Evolutionary conservation across 2,329 filamentous ascomycete species (phyloP).

Genomic region (Proliferodiscus dingleyae): DNA sequence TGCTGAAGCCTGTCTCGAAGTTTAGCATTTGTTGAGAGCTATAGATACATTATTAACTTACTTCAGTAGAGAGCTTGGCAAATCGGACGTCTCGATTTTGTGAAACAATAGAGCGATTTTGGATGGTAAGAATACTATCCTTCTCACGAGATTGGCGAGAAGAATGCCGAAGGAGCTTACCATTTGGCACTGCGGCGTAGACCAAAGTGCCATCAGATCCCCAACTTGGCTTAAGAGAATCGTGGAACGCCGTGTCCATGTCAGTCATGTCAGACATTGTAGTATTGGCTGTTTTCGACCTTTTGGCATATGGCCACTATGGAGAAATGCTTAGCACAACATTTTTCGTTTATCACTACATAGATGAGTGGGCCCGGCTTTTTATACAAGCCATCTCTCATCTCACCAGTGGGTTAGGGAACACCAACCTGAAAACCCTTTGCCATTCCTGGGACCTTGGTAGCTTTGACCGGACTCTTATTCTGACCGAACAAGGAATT

Average conservation of each 20-base stretch:
- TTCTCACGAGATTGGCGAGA: constrained; percentile 25
- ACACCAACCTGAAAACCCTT: constrained; percentile 89
- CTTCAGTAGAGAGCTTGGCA: constrained; percentile 56
- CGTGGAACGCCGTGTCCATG: constrained; percentile 62
- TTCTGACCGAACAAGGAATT: constrained; percentile 82
- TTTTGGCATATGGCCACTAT: constrained; percentile 85
- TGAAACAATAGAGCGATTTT: constrained; percentile 55
- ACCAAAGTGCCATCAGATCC: constrained; percentile 69
- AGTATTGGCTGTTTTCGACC: constrained; percentile 61
- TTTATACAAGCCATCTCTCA: too few relatives aligned
- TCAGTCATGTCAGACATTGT: constrained; percentile 58
- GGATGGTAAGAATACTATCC: constrained; percentile 47
- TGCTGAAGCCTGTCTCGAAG: constrained; percentile 44
- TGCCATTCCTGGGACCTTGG: constrained; percentile 50
- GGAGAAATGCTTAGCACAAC: constrained; percentile 43
- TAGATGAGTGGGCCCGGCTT: constrained; percentile 33
- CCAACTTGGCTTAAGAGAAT: constrained; percentile 75
- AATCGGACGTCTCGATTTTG: constrained; percentile 61
- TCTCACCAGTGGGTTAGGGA: too few relatives aligned
- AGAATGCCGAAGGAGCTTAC: constrained; percentile 29
- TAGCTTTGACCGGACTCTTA: constrained; percentile 51
- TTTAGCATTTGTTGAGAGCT: constrained; percentile 17
- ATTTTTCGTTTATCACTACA: constrained; percentile 32
- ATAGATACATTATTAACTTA: constrained; percentile 24
- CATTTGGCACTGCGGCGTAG: constrained; percentile 47